phyloP scores from a whole-genome alignment of 129 eudicot species.

The Sambucus nigra region DNA sequence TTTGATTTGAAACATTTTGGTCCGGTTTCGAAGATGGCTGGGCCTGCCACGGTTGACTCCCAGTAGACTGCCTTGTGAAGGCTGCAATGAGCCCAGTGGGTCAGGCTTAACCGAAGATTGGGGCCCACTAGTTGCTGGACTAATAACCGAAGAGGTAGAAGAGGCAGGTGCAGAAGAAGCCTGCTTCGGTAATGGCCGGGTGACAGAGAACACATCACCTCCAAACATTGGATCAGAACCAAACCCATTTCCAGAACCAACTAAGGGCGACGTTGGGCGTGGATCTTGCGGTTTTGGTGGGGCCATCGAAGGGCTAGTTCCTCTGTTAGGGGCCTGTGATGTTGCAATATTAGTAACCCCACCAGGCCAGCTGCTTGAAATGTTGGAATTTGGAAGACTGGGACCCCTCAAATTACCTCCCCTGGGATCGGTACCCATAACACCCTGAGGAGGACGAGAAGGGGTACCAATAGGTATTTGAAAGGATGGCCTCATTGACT shows the following conservation, averaged over 20 bases:
- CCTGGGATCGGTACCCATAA: slow-evolving; percentile 23
- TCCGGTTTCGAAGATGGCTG: slow-evolving; percentile 36
- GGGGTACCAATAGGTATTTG: slow-evolving; percentile 28
- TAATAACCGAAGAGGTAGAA: slow-evolving; percentile 32
- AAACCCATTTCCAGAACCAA: slow-evolving; percentile 41
- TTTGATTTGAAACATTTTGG: slow-evolving; percentile 50
- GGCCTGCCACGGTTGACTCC: slow-evolving; percentile 32
- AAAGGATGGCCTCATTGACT: slow-evolving; percentile 45
- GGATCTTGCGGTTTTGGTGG: slow-evolving; percentile 26
- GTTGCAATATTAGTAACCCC: slow-evolving; percentile 28
- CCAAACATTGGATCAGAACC: slow-evolving; percentile 55
- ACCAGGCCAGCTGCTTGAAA: slow-evolving; percentile 33
- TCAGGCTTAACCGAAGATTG: slow-evolving; percentile 45
- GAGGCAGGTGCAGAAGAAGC: slow-evolving; percentile 35
- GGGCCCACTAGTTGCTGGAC: slow-evolving; percentile 32
- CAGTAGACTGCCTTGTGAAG: slow-evolving; percentile 49
- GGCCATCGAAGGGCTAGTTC: slow-evolving; percentile 25
- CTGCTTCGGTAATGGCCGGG: slow-evolving; percentile 34
- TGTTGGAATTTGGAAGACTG: slow-evolving; percentile 32
- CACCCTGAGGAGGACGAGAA: slow-evolving; percentile 45
- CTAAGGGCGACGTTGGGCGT: slow-evolving; percentile 25
- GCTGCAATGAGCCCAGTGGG: slow-evolving; percentile 60
- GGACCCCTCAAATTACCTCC: slow-evolving; percentile 33
- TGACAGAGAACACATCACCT: slow-evolving; percentile 67
- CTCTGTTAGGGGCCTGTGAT: slow-evolving; percentile 28